Base-by-base conservation (phyloP, 192 early-diverging fungal genomes). In the Coemansia javaensis region DNA sequence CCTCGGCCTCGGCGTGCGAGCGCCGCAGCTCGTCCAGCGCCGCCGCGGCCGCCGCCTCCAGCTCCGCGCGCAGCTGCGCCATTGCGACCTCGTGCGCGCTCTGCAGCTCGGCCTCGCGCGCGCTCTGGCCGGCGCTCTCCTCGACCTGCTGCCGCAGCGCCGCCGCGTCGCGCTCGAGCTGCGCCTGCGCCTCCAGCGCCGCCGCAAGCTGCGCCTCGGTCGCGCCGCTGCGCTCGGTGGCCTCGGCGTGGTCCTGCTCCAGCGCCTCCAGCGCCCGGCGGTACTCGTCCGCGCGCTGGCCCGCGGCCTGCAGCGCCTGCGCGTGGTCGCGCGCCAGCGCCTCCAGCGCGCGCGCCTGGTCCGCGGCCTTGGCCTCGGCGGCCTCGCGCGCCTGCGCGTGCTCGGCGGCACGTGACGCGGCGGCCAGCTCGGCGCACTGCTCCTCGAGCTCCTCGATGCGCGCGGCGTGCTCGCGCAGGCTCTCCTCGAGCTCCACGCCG, bases 361-460 rank as follows among this genome's bases (percentile, higher is more conserved):
- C 50, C 44, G 84, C 87, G 30, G 77, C 45, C 33, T 72, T 75
- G 31, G 57, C 75, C 16, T 79, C 67, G 5, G 65, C 62, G 23
- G 85, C 75, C 50, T 90, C 85, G 17, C 78, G 50, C 22, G 47
- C 45, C 21, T 53, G 60, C 37, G 81, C 81, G 48, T 79, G 69
- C 14, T n/a, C n/a, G n/a, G n/a, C n/a, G n/a, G n/a, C n/a, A n/a
- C n/a, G n/a, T n/a, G 87, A 80, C 15, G 11, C 77, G 45, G 8
- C 64, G 44, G 63, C 47, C 34, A 90, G 34, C 39, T 76, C 66
- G 17, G 64, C 68, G 30, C 66, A 51, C 63, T 89, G 82, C 43
- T 81, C 66, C 52, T 93, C 90, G 5, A 87, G 54, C 27, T 74
- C 66, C 11, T 90, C 88, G 25, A 87, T 59, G 21, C 79, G 77